Conservation (phyloP, 805 yeast genomes). For the Pachysolen tannophilus region DNA sequence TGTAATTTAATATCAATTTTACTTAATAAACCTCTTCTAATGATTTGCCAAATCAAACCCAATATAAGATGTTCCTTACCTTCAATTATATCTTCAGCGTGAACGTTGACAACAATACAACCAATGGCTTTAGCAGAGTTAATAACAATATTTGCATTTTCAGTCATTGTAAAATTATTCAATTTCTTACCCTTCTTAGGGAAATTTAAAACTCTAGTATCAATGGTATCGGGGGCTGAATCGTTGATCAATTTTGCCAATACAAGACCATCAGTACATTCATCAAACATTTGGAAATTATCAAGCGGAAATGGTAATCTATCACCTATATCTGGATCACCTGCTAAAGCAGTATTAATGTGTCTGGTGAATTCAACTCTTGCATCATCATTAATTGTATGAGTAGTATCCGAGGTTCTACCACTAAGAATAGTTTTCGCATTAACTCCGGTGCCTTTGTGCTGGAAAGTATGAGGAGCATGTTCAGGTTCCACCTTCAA, state of each 20-base stretch:
- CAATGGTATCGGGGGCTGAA: conserved; percentile 97
- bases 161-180: conserved; percentile 92
- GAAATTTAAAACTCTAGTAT: conserved; percentile 89
- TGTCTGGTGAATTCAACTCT: conserved; percentile 93
- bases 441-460: conserved; percentile 46
- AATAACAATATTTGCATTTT: conserved; percentile 95
- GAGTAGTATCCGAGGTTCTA: conserved; percentile 85
- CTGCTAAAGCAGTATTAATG: conserved; percentile 84
- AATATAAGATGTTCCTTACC: conserved; percentile 89
- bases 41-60: conserved; percentile 95
- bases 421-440: conserved; percentile 83
- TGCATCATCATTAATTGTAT: conserved; percentile 96
- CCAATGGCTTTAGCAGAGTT: conserved; percentile 99
- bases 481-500: conserved; percentile 18
- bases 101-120: conserved; percentile 95
- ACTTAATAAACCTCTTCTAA: conserved; percentile 88
- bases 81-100: conserved; percentile 89
- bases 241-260: conserved; percentile 91
- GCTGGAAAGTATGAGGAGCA: conserved; percentile 28
- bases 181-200: conserved; percentile 75
- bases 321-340: conserved; percentile 77
- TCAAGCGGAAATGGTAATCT: conserved; percentile 90
- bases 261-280: conserved; percentile 91
- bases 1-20: conserved; percentile 95
- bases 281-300: conserved; percentile 92